phyloP scores from a whole-genome alignment of 2,329 filamentous ascomycete species.

The Colletotrichum liriopes region DNA sequence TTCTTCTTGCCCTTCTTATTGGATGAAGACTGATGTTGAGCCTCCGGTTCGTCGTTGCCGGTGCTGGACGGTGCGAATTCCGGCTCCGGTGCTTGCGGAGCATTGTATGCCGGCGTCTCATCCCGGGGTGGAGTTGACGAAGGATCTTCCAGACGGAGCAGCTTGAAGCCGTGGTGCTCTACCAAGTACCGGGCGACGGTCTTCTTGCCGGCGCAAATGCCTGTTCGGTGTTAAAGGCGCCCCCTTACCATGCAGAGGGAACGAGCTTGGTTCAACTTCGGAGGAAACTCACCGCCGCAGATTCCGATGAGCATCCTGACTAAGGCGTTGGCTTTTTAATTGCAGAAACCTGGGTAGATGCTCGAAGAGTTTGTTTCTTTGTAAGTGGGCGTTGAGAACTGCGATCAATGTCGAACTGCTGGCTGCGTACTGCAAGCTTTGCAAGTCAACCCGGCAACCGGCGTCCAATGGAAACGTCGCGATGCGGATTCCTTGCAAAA shows the following conservation, averaged over 20 bases:
- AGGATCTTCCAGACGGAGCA: constrained; percentile 71
- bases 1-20: constrained; percentile 24
- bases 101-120: constrained; percentile 22
- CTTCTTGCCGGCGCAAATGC: constrained; percentile 93
- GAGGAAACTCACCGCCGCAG: constrained; percentile 73
- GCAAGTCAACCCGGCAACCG: constrained; percentile 32
- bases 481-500: background rate
- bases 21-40: background rate
- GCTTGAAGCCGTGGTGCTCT: constrained; percentile 85
- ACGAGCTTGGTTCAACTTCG: constrained; percentile 33
- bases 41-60: background rate
- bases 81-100: constrained; percentile 10
- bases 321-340: background rate
- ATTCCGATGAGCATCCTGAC: constrained; percentile 81
- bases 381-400: background rate
- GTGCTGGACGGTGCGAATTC: constrained; percentile 1
- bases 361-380: background rate
- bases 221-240: constrained; percentile 59
- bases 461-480: constrained; percentile 23
- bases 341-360: background rate
- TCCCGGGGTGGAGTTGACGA: constrained; percentile 8
- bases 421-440: constrained; percentile 11
- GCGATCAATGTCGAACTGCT: background rate
- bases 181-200: constrained; percentile 91
- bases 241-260: background rate